phyloP scores from a whole-genome alignment of 78 protist species.

The Pigoraptor vietnamica region DNA sequence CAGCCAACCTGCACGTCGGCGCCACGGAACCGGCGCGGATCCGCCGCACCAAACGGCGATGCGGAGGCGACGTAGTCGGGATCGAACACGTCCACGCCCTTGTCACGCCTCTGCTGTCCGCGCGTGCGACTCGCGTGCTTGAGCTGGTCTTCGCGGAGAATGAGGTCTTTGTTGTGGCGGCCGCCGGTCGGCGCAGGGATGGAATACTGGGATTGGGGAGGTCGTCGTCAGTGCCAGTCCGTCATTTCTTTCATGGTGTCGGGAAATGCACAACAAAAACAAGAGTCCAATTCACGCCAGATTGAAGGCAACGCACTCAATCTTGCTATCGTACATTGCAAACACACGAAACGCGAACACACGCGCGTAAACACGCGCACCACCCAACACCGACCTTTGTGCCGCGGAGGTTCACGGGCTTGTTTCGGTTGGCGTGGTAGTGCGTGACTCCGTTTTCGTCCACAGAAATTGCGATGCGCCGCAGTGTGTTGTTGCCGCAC shows the following conservation, averaged over 20 bases:
- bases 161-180: conserved; percentile 39
- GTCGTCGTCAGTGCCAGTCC: no score
- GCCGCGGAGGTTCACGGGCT: background rate
- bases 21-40: background rate
- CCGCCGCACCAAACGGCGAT: conserved; percentile 2
- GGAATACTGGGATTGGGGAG: conserved; percentile 16
- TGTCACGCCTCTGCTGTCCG: conserved; percentile 1
- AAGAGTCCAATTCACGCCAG: no score
- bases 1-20: conserved; percentile 37
- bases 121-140: background rate
- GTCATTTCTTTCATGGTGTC: no score
- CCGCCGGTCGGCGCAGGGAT: conserved; percentile 65
- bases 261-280: background rate
- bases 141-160: conserved; percentile 68
- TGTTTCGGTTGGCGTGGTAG: conserved; percentile 5
- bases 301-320: no score
- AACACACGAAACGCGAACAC: background rate
- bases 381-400: background rate
- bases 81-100: conserved; percentile 2
- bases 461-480: conserved; percentile 18
- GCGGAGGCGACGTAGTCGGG: conserved; percentile 22
- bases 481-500: conserved; percentile 59
- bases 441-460: conserved; percentile 30
- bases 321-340: conserved; percentile 19
- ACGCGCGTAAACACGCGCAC: background rate